Evolutionary conservation across 805 yeast species (phyloP).

Genomic region (Yarrowia alimentaria): DNA sequence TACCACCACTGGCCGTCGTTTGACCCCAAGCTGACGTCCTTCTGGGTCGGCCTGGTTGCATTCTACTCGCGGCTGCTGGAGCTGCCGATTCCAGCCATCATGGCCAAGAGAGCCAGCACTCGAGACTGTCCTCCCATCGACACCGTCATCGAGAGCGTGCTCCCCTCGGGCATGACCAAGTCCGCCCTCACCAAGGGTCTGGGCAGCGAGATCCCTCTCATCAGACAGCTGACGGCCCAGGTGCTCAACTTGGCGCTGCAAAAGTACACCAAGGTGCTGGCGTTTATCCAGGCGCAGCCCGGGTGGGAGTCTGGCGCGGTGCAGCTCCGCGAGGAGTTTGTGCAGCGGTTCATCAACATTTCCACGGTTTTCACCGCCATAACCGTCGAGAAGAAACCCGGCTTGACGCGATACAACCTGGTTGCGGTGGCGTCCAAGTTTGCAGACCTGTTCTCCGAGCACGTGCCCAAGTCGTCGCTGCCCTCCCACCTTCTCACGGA

Average conservation of each 20-base stretch:
- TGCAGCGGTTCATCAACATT: constrained; percentile 5
- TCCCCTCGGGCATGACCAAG: constrained; percentile 65
- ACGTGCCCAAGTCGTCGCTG: constrained; percentile 5
- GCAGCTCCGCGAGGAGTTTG: constrained; percentile 41
- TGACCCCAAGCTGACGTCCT: constrained; percentile 76
- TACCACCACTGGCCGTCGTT: constrained; percentile 44
- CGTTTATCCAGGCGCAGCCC: constrained; percentile 40
- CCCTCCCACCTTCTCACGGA: not conserved
- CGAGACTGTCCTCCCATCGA: constrained; percentile 32
- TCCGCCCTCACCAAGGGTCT: constrained; percentile 59
- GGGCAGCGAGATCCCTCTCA: constrained; percentile 48
- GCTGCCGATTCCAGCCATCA: constrained; percentile 50
- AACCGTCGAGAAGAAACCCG: not conserved
- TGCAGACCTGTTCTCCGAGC: constrained; percentile 12
- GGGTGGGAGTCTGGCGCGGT: constrained; percentile 45
- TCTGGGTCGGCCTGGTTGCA: constrained; percentile 76
- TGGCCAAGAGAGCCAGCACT: constrained; percentile 39
- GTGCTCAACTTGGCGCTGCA: constrained; percentile 53
- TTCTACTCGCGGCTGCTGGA: constrained; percentile 59
- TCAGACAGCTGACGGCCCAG: constrained; percentile 65
- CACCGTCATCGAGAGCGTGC: constrained; percentile 52
- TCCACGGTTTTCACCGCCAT: constrained; percentile 2
- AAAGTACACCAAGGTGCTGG: constrained; percentile 49
- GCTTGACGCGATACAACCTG: constrained; percentile 14
- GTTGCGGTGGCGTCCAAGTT: not conserved